Evolutionary conservation across 2,329 filamentous ascomycete species (phyloP).

Genomic region (Aureobasidium pullulans): DNA sequence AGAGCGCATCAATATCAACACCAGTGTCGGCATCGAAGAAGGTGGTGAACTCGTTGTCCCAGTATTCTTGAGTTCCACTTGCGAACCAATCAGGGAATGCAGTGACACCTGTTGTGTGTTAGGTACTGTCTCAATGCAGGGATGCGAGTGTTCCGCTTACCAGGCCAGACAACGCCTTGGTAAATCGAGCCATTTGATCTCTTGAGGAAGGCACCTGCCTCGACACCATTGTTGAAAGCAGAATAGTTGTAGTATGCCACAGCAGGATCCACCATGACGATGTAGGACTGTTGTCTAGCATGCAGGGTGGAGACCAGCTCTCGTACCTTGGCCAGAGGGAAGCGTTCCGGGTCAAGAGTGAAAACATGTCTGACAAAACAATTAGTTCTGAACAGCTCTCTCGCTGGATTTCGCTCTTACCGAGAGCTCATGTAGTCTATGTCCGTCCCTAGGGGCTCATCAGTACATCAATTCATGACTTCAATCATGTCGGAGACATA

Average conservation of each 20-base stretch:
- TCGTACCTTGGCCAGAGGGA: slow-evolving; percentile 54
- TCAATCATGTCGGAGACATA: not conserved
- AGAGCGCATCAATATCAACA: slow-evolving; percentile 69
- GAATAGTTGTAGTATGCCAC: slow-evolving; percentile 42
- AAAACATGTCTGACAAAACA: slow-evolving; percentile 46
- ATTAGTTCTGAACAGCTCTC: too few relatives aligned
- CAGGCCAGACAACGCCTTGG: slow-evolving; percentile 68
- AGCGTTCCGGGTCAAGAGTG: slow-evolving; percentile 57
- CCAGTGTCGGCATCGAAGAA: slow-evolving; percentile 60
- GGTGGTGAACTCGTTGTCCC: slow-evolving; percentile 57
- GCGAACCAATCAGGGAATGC: slow-evolving; percentile 61
- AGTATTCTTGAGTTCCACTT: slow-evolving; percentile 56
- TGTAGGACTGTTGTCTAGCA: slow-evolving; percentile 27
- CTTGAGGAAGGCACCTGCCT: slow-evolving; percentile 49
- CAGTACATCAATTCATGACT: not conserved
- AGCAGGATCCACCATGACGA: slow-evolving; percentile 69
- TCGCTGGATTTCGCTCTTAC: too few relatives aligned
- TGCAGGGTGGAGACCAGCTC: slow-evolving; percentile 56
- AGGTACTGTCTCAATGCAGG: not conserved
- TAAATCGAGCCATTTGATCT: slow-evolving; percentile 47
- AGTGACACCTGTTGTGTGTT: slow-evolving; percentile 18
- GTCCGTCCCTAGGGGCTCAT: slow-evolving; percentile 17
- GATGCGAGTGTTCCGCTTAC: slow-evolving; percentile 24
- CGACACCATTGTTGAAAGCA: slow-evolving; percentile 55
- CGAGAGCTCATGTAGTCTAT: too few relatives aligned